Conservation (phyloP, 2,329 filamentous ascomycete species). For the Exophiala viscosa region DNA sequence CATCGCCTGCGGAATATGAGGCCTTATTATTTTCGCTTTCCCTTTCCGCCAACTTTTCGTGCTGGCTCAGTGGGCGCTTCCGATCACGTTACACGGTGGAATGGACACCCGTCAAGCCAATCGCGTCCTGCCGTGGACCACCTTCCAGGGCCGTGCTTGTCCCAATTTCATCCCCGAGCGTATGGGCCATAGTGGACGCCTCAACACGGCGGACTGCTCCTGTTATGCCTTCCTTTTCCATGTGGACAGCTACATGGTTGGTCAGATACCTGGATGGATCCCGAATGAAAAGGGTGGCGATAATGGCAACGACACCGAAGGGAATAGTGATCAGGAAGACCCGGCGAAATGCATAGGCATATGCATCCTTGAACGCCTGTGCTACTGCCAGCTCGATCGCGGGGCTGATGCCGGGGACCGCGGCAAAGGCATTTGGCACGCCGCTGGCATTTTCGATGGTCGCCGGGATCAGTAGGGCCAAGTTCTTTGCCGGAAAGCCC, state of each 20-base stretch:
- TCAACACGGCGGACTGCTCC: too few species aligned
- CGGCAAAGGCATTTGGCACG: constrained; percentile 25
- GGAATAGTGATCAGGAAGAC: constrained; percentile 36
- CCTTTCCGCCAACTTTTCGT: too few species aligned
- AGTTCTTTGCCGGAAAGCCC: constrained; percentile 35
- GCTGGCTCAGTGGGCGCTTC: too few species aligned
- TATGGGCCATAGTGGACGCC: too few species aligned
- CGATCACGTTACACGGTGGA: too few species aligned
- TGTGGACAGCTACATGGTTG: constrained; percentile 14
- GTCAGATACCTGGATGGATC: constrained; percentile 17
- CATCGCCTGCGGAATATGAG: too few species aligned
- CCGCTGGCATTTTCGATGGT: constrained; percentile 32
- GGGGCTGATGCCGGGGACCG: constrained; percentile 36
- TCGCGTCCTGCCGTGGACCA: too few species aligned
- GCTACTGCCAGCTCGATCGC: constrained; percentile 36
- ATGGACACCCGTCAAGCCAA: too few species aligned
- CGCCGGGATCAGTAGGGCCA: constrained; percentile 35
- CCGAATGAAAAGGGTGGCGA: constrained; percentile 9
- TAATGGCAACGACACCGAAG: constrained; percentile 23
- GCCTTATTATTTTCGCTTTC: too few species aligned
- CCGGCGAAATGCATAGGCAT: constrained; percentile 42
- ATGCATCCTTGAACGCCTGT: constrained; percentile 39
- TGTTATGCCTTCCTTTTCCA: constrained; percentile 13
- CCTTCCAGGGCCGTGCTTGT: too few species aligned
- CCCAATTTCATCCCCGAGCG: too few species aligned